A percentile compares a stretch with the other conserved stretches of the same genome.
Evolutionary conservation across 1,139 yeast genomes (phyloP).

Genomic region (Geotrichum restrictum): DNA sequence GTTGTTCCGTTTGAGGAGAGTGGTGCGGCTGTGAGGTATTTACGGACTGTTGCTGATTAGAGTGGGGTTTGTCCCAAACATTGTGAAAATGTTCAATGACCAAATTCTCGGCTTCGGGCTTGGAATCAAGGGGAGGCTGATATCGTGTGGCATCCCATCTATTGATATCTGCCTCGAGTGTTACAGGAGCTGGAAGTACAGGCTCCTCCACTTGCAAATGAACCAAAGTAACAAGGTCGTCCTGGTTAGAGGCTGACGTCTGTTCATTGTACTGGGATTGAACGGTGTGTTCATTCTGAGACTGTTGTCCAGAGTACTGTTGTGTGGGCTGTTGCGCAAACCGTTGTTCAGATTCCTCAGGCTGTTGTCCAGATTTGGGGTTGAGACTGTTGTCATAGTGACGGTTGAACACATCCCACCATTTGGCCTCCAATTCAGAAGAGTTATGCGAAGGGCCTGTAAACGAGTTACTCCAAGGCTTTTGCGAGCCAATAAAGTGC

Average conservation of each 20-base stretch:
- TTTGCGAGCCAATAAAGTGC: slow-evolving; percentile 76
- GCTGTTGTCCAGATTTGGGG: slow-evolving; percentile 7
- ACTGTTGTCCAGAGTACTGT: no score
- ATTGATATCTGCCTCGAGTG: slow-evolving; percentile 33
- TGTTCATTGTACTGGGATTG: no score
- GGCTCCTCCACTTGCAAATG: slow-evolving; percentile 9
- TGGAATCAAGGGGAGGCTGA: slow-evolving; percentile 42
- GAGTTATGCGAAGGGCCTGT: slow-evolving; percentile 19
- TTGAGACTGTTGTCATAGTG: slow-evolving; percentile 34
- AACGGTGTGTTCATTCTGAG: no score
- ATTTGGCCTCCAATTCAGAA: slow-evolving; percentile 30
- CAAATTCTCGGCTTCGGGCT: slow-evolving; percentile 43
- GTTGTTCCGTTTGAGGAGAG: slow-evolving; percentile 5
- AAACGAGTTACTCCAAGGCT: slow-evolving; percentile 64
- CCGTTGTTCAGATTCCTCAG: background rate
- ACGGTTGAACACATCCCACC: slow-evolving; percentile 49
- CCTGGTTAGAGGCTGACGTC: no score
- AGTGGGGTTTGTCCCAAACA: slow-evolving; percentile 32
- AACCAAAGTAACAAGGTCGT: no score
- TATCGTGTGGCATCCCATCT: slow-evolving; percentile 45
- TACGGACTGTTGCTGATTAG: slow-evolving; percentile 1
- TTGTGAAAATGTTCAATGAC: slow-evolving; percentile 27
- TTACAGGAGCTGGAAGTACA: slow-evolving; percentile 24
- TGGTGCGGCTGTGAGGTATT: slow-evolving; percentile 8
- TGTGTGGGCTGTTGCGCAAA: no score